Conservation (phyloP, 2,329 filamentous ascomycete genomes). For the Trichocomaceae sp. region DNA sequence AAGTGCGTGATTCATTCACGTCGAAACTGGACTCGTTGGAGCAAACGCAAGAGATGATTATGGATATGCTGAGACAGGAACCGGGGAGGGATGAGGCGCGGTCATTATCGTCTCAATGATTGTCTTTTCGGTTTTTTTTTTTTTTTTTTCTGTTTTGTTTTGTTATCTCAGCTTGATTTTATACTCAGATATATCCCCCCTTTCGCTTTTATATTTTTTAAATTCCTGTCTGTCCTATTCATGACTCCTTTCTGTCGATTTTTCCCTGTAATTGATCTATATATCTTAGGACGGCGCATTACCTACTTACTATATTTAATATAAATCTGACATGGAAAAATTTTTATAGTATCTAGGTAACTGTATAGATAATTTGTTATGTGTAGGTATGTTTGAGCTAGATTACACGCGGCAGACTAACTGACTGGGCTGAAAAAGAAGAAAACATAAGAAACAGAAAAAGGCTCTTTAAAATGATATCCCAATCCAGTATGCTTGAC, state of each 20-base stretch:
- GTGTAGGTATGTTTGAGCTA: neutral
- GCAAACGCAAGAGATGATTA: constrained; percentile 36
- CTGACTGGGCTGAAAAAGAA: neutral
- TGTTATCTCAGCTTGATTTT: neutral
- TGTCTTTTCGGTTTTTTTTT: neutral
- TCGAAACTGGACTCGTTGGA: constrained; percentile 34
- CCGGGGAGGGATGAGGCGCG: constrained; percentile 12
- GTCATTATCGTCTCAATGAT: neutral
- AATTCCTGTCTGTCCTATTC: neutral
- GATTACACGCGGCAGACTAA: neutral
- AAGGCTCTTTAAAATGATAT: neutral
- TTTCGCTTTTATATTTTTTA: neutral
- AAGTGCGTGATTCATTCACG: constrained; percentile 27
- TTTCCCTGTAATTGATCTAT: neutral
- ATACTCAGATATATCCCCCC: neutral
- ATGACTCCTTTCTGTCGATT: neutral
- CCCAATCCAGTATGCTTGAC: constrained; percentile 7
- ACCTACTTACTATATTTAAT: too few species aligned
- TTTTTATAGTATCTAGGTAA: too few species aligned
- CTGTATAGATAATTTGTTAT: too few species aligned
- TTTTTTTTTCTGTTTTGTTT: neutral
- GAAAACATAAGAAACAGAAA: neutral
- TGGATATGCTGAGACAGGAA: constrained; percentile 35
- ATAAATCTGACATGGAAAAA: too few species aligned
- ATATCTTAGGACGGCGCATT: too few species aligned